A percentile compares a stretch with the other conserved stretches of the same genome.
Evolutionary conservation across 345 rosid genomes (phyloP).

Genomic region (Acer saccharum): DNA sequence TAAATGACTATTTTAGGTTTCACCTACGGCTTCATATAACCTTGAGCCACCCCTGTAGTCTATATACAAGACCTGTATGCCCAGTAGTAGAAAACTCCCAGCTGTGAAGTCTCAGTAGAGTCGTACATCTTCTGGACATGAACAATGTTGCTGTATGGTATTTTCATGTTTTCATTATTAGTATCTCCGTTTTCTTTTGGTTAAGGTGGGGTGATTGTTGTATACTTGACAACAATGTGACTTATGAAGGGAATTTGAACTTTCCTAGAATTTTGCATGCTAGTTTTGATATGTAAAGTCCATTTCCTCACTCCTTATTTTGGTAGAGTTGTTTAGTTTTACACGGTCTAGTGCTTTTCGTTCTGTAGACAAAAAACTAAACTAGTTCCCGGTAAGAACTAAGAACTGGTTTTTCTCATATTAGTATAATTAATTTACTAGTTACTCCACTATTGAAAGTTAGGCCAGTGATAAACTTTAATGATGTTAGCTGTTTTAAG

Average conservation of each 20-base stretch:
- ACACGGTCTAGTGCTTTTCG: background rate
- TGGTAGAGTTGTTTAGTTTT: background rate
- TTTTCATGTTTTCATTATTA: constrained; percentile 28
- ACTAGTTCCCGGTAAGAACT: background rate
- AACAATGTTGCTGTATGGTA: constrained; percentile 24
- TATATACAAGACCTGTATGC: background rate
- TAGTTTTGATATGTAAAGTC: constrained; percentile 1
- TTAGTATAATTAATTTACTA: background rate
- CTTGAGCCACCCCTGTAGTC: constrained; percentile 2
- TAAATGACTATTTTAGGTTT: no score
- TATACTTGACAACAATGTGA: constrained; percentile 25
- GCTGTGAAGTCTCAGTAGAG: constrained; percentile 25
- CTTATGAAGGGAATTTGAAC: constrained; percentile 11
- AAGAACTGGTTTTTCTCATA: background rate
- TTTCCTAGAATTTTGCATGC: constrained; percentile 5
- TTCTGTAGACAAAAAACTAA: background rate
- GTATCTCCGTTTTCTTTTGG: constrained; percentile 19
- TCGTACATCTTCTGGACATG: constrained; percentile 22
- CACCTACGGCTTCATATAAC: background rate
- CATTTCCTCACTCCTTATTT: background rate
- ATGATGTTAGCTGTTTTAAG: background rate
- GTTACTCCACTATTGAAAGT: background rate
- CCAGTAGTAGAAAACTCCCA: constrained; percentile 28
- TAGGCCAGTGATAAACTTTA: background rate
- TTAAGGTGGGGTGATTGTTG: constrained; percentile 26